Evolutionary conservation across 768 basidiomycete genomes (phyloP).

Genomic region (Panus rudis): DNA sequence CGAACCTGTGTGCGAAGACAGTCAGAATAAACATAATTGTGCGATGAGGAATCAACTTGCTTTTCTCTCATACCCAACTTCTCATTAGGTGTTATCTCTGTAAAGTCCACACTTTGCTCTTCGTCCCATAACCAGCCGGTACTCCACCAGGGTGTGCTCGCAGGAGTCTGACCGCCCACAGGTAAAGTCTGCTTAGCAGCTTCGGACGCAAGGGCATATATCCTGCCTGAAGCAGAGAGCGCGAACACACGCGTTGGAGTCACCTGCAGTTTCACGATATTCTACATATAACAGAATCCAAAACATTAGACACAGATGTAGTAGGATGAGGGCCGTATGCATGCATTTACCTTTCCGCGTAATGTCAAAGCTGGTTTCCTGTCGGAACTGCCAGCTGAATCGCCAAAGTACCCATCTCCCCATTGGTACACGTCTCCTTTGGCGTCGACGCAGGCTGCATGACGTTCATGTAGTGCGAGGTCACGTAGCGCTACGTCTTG

Average conservation of each 20-base stretch:
- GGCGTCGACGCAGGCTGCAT: conserved; percentile 73
- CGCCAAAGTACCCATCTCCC: conserved; percentile 58
- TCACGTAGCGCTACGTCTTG: conserved; percentile 68
- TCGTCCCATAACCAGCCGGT: conserved; percentile 54
- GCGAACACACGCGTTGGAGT: conserved; percentile 65
- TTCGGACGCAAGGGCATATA: conserved; percentile 61
- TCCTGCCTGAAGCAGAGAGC: conserved; percentile 66
- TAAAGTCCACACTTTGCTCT: conserved; percentile 44
- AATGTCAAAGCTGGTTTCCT: conserved; percentile 46
- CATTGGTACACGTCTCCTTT: conserved; percentile 81
- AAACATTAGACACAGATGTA: neutral
- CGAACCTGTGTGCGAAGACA: conserved; percentile 40
- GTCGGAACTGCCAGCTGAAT: too few relatives aligned
- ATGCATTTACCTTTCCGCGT: conserved; percentile 49
- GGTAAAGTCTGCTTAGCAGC: conserved; percentile 38
- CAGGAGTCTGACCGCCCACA: conserved; percentile 32
- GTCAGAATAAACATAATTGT: conserved; percentile 9
- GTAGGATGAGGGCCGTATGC: neutral
- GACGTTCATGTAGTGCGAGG: conserved; percentile 54
- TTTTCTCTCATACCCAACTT: conserved; percentile 59
- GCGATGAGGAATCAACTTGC: conserved; percentile 28
- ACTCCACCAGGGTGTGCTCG: conserved; percentile 53
- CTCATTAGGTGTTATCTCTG: conserved; percentile 53
- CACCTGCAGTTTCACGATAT: conserved; percentile 57
- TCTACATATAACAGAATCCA: conserved; percentile 36